A percentile compares a stretch with the other conserved stretches of the same genome.
Evolutionary conservation across 306 rosid species (phyloP).

Genomic region (Datisca glomerata): DNA sequence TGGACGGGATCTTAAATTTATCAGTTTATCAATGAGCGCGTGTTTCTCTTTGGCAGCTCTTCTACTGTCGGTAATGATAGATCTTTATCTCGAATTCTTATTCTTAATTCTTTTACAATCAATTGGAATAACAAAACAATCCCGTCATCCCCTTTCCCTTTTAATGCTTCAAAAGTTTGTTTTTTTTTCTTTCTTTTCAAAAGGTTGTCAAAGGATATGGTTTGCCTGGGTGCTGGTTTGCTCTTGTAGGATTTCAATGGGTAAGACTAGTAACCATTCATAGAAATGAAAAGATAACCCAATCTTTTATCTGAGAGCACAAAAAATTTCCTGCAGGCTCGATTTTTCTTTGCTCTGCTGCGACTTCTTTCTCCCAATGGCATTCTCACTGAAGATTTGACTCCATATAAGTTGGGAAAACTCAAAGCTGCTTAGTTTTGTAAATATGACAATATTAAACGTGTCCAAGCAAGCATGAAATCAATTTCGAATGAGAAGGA

Average conservation of each 20-base stretch:
- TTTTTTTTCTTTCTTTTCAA: constrained; percentile 12
- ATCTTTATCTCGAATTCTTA: constrained; percentile 10
- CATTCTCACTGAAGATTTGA: constrained; percentile 36
- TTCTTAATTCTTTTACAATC: background rate
- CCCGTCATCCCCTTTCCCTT: too few relatives aligned
- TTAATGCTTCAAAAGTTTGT: too few relatives aligned
- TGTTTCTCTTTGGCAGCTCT: constrained; percentile 46
- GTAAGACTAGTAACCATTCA: constrained; percentile 23
- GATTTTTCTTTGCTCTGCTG: constrained; percentile 36
- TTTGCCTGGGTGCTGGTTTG: constrained; percentile 57
- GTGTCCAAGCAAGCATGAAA: too few relatives aligned
- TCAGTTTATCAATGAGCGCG: constrained; percentile 61
- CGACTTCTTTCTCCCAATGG: constrained; percentile 55
- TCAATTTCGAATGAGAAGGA: too few relatives aligned
- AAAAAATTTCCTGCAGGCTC: constrained; percentile 6
- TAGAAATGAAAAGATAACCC: background rate
- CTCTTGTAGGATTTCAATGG: constrained; percentile 66
- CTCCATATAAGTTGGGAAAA: constrained; percentile 22
- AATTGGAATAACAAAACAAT: too few relatives aligned
- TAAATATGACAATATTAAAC: too few relatives aligned
- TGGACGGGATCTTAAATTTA: constrained; percentile 59
- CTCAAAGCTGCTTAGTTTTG: constrained; percentile 26
- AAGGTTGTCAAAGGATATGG: constrained; percentile 51
- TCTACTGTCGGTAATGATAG: constrained; percentile 30
- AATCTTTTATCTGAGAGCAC: background rate